A percentile compares a stretch with the other conserved stretches of the same genome.
These are phyloP conservation scores for Cercospora zeae-maydis DNA, from an alignment of 2,329 filamentous ascomycete genomes.

Conservation along the genomic window DNA sequence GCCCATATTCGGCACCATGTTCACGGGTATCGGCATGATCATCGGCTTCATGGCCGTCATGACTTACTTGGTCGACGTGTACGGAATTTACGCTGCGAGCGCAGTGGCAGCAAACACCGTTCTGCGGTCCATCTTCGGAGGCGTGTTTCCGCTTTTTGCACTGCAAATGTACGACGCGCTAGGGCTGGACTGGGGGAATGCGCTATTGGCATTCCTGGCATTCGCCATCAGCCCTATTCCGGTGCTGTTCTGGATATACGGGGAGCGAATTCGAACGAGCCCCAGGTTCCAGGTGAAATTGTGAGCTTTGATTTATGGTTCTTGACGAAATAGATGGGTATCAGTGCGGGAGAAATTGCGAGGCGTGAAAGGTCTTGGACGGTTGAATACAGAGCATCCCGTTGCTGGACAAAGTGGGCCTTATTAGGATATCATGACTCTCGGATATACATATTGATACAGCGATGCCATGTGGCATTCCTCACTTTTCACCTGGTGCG, in stretches of 20 bases:
- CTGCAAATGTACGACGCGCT: conserved; percentile 57
- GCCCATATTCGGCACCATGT: conserved; percentile 29
- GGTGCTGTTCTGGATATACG: conserved; percentile 45
- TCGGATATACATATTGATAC: background rate
- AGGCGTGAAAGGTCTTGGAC: background rate
- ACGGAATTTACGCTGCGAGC: conserved; percentile 57
- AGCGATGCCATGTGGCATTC: background rate
- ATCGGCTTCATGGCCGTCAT: conserved; percentile 30
- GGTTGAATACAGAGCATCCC: background rate
- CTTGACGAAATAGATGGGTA: background rate
- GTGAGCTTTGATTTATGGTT: background rate
- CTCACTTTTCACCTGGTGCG: background rate
- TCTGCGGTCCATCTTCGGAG: conserved; percentile 54
- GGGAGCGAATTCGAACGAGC: conserved; percentile 41
- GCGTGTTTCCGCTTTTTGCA: conserved; percentile 56
- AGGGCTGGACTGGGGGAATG: conserved; percentile 60
- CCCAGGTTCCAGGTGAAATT: conserved; percentile 23
- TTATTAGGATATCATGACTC: background rate
- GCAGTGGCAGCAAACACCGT: conserved; percentile 64
- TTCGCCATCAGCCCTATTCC: conserved; percentile 47
- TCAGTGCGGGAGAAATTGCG: background rate
- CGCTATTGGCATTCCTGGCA: conserved; percentile 51
- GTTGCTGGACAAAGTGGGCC: background rate
- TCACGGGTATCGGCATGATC: conserved; percentile 31
- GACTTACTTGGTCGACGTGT: conserved; percentile 64